phyloP scores from a whole-genome alignment of 495 filamentous ascomycete species.

The Lophiostoma macrostomum region DNA sequence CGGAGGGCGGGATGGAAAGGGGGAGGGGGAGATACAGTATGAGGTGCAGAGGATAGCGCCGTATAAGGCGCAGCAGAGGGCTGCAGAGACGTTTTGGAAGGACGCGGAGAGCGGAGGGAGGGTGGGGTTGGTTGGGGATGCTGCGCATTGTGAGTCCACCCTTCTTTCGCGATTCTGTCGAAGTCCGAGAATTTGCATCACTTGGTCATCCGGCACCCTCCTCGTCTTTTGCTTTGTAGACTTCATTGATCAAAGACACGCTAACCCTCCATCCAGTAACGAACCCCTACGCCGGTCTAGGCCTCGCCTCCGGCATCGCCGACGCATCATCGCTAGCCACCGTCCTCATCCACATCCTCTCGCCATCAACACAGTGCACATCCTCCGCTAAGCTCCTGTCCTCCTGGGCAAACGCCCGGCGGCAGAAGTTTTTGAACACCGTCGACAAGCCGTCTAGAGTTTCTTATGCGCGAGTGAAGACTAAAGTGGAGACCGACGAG shows the following conservation, averaged over 20 bases:
- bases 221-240: no score
- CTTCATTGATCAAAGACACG: no score
- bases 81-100: constrained; percentile 15
- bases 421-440: constrained; percentile 30
- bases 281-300: constrained; percentile 21
- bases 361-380: not conserved
- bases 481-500: constrained; percentile 10
- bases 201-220: not conserved
- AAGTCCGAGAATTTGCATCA: not conserved
- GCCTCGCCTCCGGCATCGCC: constrained; percentile 23
- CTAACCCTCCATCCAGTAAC: constrained; percentile 15
- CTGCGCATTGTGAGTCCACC: constrained; percentile 19
- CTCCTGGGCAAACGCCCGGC: constrained; percentile 26
- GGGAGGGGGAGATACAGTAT: constrained; percentile 6
- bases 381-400: constrained; percentile 21
- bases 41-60: constrained; percentile 18
- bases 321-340: constrained; percentile 15
- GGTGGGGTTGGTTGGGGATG: constrained; percentile 16
- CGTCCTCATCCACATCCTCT: constrained; percentile 9
- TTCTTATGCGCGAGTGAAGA: constrained; percentile 16
- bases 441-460: constrained; percentile 30
- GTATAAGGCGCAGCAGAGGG: constrained; percentile 24
- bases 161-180: not conserved
- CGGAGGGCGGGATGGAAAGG: no score
- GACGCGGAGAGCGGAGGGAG: no score